These are phyloP conservation scores for Nicotiana benthamiana DNA, from an alignment of 257 asterid genomes.

Conservation along the genomic window DNA sequence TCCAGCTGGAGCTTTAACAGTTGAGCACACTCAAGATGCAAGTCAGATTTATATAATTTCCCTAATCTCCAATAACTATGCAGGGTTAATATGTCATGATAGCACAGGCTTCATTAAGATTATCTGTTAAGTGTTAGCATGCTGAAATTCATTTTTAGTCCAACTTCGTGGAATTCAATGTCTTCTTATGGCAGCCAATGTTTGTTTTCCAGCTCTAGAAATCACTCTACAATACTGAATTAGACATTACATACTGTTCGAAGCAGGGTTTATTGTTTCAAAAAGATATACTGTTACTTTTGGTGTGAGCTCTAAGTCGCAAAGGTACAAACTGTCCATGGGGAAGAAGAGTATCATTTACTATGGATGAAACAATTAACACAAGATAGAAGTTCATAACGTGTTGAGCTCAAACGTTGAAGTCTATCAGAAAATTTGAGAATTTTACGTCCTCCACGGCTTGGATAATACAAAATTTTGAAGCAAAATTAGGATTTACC, in stretches of 20 bases:
- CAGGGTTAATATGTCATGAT: background rate
- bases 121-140: background rate
- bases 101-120: background rate
- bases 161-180: background rate
- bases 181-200: background rate
- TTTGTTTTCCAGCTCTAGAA: too few relatives aligned
- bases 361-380: background rate
- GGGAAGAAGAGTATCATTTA: too few relatives aligned
- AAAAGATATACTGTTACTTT: too few relatives aligned
- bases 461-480: background rate
- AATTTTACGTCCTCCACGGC: background rate
- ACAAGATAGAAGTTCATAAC: background rate
- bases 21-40: background rate
- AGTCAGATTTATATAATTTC: background rate
- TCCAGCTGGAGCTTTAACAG: background rate
- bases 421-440: background rate
- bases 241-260: too few relatives aligned
- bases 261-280: too few relatives aligned
- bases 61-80: background rate
- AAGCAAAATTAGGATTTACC: slow-evolving; percentile 34
- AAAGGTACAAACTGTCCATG: too few relatives aligned
- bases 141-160: background rate
- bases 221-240: too few relatives aligned
- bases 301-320: too few relatives aligned
- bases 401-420: background rate